A percentile compares a stretch with the other conserved stretches of the same genome.
Evolutionary conservation across 176 grass and related monocot genomes (phyloP).

Genomic region (Poa pratensis): DNA sequence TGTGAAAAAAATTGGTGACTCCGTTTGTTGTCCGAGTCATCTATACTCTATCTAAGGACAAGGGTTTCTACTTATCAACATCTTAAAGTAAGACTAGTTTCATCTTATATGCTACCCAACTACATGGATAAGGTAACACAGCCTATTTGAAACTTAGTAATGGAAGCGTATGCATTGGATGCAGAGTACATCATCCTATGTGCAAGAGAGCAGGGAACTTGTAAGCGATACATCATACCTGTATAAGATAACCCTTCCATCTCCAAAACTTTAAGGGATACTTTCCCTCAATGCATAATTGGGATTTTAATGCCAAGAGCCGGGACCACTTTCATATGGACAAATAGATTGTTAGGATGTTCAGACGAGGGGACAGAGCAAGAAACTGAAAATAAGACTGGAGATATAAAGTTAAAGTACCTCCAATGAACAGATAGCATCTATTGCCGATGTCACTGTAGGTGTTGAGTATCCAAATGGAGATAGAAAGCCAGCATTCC

Average conservation of each 20-base stretch:
- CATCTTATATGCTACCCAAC: not conserved
- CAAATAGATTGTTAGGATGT: slow-evolving; percentile 48
- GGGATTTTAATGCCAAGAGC: slow-evolving; percentile 77
- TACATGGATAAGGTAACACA: slow-evolving; percentile 19
- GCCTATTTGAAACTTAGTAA: slow-evolving; percentile 24
- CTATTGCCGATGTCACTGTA: slow-evolving; percentile 72
- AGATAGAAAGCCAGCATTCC: slow-evolving; percentile 97
- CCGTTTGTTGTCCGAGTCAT: not conserved
- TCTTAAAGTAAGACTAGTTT: not conserved
- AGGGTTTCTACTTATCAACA: not conserved
- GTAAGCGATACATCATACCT: slow-evolving; percentile 51
- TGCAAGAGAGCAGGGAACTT: slow-evolving; percentile 16
- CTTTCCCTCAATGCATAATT: slow-evolving; percentile 57
- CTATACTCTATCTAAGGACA: not conserved
- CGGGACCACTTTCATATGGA: slow-evolving; percentile 83
- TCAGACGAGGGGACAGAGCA: not conserved
- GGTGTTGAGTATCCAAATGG: slow-evolving; percentile 98
- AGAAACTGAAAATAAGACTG: slow-evolving; percentile 10
- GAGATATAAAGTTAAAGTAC: slow-evolving; percentile 49
- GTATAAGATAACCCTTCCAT: slow-evolving; percentile 91
- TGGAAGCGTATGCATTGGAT: not conserved
- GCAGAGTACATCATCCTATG: not conserved
- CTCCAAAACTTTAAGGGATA: slow-evolving; percentile 77
- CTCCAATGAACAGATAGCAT: slow-evolving; percentile 89
- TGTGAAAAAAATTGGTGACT: not conserved